Evolutionary conservation across 352 stramenopile genomes (phyloP), one percentile per base, ranked within the genome.

Genomic region (Globisporangium rhizosaccharum): DNA sequence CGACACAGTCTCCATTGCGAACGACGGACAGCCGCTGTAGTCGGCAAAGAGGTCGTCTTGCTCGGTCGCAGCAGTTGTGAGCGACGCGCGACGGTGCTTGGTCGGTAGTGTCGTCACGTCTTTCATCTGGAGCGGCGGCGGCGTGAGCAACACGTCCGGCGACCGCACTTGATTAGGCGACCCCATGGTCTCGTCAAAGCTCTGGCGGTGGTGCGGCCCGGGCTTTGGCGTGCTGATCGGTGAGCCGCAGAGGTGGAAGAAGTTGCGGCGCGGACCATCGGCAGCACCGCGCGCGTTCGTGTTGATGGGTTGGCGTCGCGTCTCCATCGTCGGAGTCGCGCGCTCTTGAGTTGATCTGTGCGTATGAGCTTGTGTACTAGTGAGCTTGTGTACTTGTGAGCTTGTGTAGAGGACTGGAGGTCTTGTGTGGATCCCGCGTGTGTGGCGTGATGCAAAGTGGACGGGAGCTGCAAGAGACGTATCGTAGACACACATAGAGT

Each of bases 181-280:
- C 9, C 50, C 45, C 20, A 68, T 66, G 20, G 56, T 59, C 54
- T 73, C 69, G 46, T 63, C 65, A 36, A 61, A 61, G 45, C 76
- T 68, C 42, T 75, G 57, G 25, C 75, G 72, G 51, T 85, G 65
- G 44, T 82, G 71, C 45, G 53, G 42, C 46, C 70, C 64, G 47
- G 75, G 63, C 63, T 78, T 83, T 30, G 77, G 59, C 10, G 79
- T 87, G 37, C 82, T 82, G 61, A 92, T 92, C 23, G 82, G 82
- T 49, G 82, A 92, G n/a, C 82, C 82, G 53, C 79, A 90, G 8
- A 88, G 64, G 56, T 82, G 74, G 57, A 88, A 90, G 63, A 92
- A 92, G 51, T 70, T 55, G 59, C 68, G 63, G 30, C 53, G 62
- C 37, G 45, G 39, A n/a, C 39, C 39, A 8, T 45, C 39, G 42